Conservation (phyloP, 148 eudicot genomes). For the Euryodendron excelsum region DNA sequence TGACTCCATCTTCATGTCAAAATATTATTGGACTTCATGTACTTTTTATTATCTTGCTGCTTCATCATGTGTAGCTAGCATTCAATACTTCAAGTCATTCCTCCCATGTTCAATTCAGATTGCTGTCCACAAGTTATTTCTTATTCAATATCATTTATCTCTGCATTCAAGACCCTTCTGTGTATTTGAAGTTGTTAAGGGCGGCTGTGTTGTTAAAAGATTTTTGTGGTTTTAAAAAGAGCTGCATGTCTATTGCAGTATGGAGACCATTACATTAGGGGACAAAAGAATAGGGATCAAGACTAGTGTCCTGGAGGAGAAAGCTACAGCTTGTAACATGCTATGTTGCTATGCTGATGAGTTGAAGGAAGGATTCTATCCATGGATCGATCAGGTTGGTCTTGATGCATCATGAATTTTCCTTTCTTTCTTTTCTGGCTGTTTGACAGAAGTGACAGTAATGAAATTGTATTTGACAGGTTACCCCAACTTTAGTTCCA, state of each 20-base stretch:
- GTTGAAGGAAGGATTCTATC: slow-evolving; percentile 95
- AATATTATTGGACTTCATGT: background rate
- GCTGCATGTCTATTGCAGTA: slow-evolving; percentile 48
- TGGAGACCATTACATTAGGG: slow-evolving; percentile 98
- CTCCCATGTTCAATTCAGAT: no score
- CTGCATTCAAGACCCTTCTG: no score
- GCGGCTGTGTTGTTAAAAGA: background rate
- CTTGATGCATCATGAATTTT: background rate
- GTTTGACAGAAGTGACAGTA: background rate
- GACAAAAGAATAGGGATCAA: slow-evolving; percentile 97
- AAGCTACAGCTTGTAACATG: slow-evolving; percentile 99
- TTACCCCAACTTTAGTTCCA: slow-evolving; percentile 91
- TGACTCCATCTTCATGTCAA: background rate
- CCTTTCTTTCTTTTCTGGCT: background rate
- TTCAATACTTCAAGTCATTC: no score
- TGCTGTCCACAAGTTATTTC: no score
- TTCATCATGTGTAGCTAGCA: no score
- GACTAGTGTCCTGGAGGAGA: slow-evolving; percentile 97
- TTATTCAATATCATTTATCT: no score
- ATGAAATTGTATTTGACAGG: slow-evolving; percentile 38
- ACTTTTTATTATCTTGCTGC: no score
- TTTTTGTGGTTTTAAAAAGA: slow-evolving; percentile 3
- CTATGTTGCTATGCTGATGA: slow-evolving; percentile 98
- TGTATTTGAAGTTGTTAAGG: no score
- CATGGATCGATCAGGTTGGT: slow-evolving; percentile 97